Conservation (phyloP, 441 rosid genomes). For the Adansonia grandidieri region DNA sequence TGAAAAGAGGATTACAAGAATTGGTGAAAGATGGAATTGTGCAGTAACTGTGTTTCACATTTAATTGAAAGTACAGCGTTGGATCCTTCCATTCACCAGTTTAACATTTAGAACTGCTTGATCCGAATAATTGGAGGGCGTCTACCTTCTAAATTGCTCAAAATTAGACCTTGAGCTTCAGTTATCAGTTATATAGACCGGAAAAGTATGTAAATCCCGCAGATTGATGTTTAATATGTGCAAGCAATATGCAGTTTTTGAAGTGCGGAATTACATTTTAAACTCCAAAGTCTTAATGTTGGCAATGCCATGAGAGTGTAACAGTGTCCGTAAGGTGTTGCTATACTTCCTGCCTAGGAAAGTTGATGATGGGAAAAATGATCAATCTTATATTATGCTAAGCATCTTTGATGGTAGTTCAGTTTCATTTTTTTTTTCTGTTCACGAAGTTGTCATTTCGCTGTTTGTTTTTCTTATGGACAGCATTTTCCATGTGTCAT, state of each 20-base stretch:
- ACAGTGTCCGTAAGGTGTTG: too few species aligned
- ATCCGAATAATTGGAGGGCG: conserved; percentile 32
- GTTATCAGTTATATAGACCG: neutral
- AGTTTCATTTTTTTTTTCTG: neutral
- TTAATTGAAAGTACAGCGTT: conserved; percentile 15
- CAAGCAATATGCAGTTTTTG: neutral
- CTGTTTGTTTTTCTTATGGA: neutral
- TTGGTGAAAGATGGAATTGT: conserved; percentile 71
- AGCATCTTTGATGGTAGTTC: neutral
- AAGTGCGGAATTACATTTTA: neutral
- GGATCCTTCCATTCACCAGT: conserved; percentile 21
- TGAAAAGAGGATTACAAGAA: conserved; percentile 78
- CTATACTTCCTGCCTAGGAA: too few species aligned
- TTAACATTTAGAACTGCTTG: conserved; percentile 20
- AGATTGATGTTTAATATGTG: conserved; percentile 10
- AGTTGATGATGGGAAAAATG: too few species aligned
- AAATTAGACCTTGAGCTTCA: conserved; percentile 20
- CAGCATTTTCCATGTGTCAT: neutral
- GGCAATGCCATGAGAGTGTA: neutral
- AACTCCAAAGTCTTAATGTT: neutral
- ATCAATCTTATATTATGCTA: too few species aligned
- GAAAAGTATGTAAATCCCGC: neutral
- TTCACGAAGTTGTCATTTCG: neutral
- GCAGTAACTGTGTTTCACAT: conserved; percentile 20
- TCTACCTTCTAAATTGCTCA: conserved; percentile 20